These are phyloP conservation scores for Paramarasmius palmivorus DNA, from an alignment of 1,284 basidiomycete species.

Conservation along the genomic window DNA sequence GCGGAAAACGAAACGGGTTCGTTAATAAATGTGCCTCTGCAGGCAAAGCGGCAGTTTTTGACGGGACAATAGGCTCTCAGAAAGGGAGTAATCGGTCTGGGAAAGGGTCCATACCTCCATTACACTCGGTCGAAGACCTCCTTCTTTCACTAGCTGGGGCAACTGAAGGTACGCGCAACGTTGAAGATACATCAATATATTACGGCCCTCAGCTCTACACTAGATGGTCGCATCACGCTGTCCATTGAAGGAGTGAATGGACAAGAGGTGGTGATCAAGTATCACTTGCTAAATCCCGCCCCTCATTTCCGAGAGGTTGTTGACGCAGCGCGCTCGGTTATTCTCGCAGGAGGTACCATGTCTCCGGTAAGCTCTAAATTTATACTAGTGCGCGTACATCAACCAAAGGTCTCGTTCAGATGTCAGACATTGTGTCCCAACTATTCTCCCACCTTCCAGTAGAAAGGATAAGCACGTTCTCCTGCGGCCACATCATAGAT, in stretches of 20 bases:
- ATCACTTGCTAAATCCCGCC: constrained; percentile 93
- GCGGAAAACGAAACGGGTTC: constrained; percentile 51
- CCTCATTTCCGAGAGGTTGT: constrained; percentile 85
- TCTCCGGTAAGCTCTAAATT: constrained; percentile 70
- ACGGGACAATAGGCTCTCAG: not conserved
- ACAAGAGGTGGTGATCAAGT: constrained; percentile 73
- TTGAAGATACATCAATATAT: constrained; percentile 4
- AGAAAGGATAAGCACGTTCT: constrained; percentile 75
- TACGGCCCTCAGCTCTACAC: constrained; percentile 1
- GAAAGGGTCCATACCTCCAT: constrained; percentile 63
- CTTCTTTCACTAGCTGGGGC: constrained; percentile 81
- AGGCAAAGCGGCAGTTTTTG: constrained; percentile 30
- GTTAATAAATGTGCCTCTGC: no score
- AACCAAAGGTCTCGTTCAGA: constrained; percentile 42
- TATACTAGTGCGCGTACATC: not conserved
- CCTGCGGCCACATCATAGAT: constrained; percentile 94
- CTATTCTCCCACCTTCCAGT: constrained; percentile 72
- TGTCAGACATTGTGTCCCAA: constrained; percentile 86
- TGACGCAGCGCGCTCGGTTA: constrained; percentile 76
- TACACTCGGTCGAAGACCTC: constrained; percentile 86
- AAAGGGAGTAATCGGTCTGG: constrained; percentile 26
- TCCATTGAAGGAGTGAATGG: constrained; percentile 36
- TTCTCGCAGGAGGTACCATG: constrained; percentile 97
- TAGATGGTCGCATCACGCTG: constrained; percentile 70
- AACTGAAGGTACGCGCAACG: constrained; percentile 75